Evolutionary conservation across 129 eudicot species (phyloP).

Genomic region (Helianthus tuberosus): DNA sequence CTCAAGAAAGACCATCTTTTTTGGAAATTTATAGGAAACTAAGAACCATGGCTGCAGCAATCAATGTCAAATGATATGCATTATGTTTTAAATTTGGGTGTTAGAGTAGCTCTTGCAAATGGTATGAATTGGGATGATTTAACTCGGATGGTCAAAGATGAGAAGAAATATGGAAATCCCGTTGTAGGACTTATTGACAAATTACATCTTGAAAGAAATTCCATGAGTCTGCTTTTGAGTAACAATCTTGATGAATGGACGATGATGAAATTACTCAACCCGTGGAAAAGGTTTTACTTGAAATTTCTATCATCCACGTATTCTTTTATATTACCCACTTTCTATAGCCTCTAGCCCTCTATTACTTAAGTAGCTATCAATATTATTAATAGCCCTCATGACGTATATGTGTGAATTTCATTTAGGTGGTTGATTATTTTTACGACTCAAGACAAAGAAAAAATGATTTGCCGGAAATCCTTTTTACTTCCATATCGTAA

Average conservation of each 20-base stretch:
- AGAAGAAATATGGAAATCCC: constrained; percentile 96
- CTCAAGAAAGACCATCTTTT: constrained; percentile 75
- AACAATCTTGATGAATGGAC: constrained; percentile 99
- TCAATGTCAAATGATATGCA: constrained; percentile 63
- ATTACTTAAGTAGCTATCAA: not conserved
- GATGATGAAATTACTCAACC: constrained; percentile 96
- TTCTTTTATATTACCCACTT: not conserved
- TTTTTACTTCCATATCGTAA: too few species aligned
- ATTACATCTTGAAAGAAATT: constrained; percentile 84
- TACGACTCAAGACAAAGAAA: too few species aligned
- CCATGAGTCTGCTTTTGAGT: constrained; percentile 81
- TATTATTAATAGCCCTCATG: not conserved
- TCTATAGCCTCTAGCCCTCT: not conserved
- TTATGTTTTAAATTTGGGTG: constrained; percentile 9
- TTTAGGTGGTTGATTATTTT: too few species aligned
- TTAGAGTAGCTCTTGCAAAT: constrained; percentile 92
- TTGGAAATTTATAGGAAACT: constrained; percentile 74
- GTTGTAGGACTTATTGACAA: constrained; percentile 94
- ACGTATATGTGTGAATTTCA: constrained; percentile 1
- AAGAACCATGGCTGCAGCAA: constrained; percentile 86
- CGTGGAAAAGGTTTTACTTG: constrained; percentile 71
- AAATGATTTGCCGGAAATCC: too few species aligned
- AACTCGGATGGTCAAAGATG: constrained; percentile 97
- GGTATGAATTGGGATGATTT: constrained; percentile 99
- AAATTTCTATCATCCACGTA: not conserved